Evolutionary conservation across 257 asterid species (phyloP).

Genomic region (Solanum clarkiae): DNA sequence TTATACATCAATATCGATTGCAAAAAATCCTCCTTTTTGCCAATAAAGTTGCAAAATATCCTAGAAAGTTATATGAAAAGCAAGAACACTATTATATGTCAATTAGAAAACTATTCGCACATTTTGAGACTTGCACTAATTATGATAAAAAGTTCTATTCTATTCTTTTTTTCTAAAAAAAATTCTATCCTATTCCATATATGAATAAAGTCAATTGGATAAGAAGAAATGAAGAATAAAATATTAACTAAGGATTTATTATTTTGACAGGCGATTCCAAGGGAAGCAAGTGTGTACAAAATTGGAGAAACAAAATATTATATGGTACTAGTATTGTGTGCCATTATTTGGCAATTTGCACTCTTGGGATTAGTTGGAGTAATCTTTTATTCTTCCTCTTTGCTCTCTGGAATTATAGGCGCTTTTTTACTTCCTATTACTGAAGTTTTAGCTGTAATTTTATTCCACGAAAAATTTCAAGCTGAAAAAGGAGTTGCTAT

Average conservation of each 20-base stretch:
- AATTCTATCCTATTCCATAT: background rate
- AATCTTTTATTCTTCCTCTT: background rate
- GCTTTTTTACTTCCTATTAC: background rate
- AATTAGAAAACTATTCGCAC: background rate
- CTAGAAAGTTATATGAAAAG: background rate
- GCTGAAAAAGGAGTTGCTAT: background rate
- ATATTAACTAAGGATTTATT: background rate
- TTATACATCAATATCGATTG: background rate
- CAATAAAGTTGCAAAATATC: background rate
- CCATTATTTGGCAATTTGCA: background rate
- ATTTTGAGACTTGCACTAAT: background rate
- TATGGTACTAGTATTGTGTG: background rate
- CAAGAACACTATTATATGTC: background rate
- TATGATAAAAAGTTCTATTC: background rate
- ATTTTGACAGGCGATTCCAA: background rate
- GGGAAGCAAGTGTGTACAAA: background rate
- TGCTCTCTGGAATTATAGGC: background rate
- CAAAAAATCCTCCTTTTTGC: background rate
- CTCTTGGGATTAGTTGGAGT: background rate
- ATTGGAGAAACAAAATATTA: background rate
- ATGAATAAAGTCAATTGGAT: background rate
- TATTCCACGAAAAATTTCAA: background rate
- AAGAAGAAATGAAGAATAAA: background rate
- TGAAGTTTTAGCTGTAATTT: background rate
- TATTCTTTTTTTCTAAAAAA: background rate